These are phyloP conservation scores for Ormosia semicastrata DNA, from an alignment of 306 rosid genomes.

Conservation along the genomic window DNA sequence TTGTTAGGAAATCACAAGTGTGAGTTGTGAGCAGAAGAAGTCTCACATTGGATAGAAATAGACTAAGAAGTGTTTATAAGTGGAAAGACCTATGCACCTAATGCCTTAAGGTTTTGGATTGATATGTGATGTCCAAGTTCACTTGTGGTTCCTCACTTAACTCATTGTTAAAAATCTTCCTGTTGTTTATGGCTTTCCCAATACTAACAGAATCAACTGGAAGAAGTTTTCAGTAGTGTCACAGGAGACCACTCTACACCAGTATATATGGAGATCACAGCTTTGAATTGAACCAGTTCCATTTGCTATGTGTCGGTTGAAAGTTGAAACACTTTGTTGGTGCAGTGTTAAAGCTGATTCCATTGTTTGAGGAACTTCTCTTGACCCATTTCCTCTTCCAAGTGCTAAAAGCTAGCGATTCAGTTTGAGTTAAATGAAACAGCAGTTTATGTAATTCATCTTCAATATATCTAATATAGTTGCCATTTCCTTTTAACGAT, in stretches of 20 bases:
- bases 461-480: too few relatives aligned
- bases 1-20: too few relatives aligned
- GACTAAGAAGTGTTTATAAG: too few relatives aligned
- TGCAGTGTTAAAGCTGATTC: conserved; percentile 40
- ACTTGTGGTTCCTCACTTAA: too few relatives aligned
- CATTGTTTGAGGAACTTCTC: conserved; percentile 31
- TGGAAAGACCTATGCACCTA: too few relatives aligned
- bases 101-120: too few relatives aligned
- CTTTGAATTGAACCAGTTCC: conserved; percentile 59
- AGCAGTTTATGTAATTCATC: conserved; percentile 20
- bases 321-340: conserved; percentile 38
- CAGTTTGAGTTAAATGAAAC: conserved; percentile 54
- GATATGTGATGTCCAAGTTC: too few relatives aligned
- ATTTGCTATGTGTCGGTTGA: conserved; percentile 53
- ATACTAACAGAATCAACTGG: conserved; percentile 56
- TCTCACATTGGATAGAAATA: too few relatives aligned
- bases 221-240: conserved; percentile 47
- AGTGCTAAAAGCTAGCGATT: conserved; percentile 43
- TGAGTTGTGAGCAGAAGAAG: too few relatives aligned
- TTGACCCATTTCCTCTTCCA: conserved; percentile 65
- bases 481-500: too few relatives aligned
- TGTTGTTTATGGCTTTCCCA: too few relatives aligned
- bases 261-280: conserved; percentile 83
- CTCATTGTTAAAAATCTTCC: too few relatives aligned
- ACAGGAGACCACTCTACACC: conserved; percentile 77